Base-by-base conservation (phyloP, 2,329 filamentous ascomycete species). In the Ceratocystis harringtonii region DNA sequence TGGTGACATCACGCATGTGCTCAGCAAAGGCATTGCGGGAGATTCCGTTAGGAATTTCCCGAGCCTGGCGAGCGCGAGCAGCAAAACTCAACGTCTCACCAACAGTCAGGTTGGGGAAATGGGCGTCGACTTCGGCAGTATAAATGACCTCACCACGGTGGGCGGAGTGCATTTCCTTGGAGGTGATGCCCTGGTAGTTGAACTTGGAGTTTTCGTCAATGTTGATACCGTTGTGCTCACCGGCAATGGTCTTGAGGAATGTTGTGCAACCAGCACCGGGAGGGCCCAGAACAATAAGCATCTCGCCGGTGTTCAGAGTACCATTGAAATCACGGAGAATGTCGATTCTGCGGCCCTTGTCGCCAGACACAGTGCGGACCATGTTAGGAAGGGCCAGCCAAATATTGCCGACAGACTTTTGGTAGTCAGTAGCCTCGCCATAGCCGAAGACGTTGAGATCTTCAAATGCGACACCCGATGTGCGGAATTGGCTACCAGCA, bases 111-210 rank as follows among this genome's bases (percentile, higher is more conserved):
- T 86, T 82, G 12, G 88, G 87, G 71, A 92, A 92, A 75, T 92
- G 88, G 3, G 88, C 86, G 72, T 95, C 90, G 44, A 89, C 86
- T 74, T 94, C 89, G 67, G 88, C 88, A 0, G 88, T 92, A 76
- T 94, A 94, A 73, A 94, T 92, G 68, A 88, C 88, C 75, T 95
- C 90, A 69, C 90, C 90, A 32, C 88, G 85, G 76, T 92, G 91
- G 68, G 82, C 79, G 10, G 82, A 83, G 75, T 88, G 84, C 88
- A 94, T 92, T 72, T 90, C 82, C 71, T 88, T 76, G 65, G 88
- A 81, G 2, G 82, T 77, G 71, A 90, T 80, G 69, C 86, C 83
- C 73, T 94, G 87, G 72, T 95, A 95, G 76, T 95, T 92, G 72
- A 95, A 84, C 68, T 89, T 84, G 0, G 88, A 86, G 10, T 78